Percentiles rank a stretch among this genome's conserved stretches.
phyloP scores from a whole-genome alignment of 1,284 basidiomycete genomes.

The Ceratobasidium papillatum region DNA sequence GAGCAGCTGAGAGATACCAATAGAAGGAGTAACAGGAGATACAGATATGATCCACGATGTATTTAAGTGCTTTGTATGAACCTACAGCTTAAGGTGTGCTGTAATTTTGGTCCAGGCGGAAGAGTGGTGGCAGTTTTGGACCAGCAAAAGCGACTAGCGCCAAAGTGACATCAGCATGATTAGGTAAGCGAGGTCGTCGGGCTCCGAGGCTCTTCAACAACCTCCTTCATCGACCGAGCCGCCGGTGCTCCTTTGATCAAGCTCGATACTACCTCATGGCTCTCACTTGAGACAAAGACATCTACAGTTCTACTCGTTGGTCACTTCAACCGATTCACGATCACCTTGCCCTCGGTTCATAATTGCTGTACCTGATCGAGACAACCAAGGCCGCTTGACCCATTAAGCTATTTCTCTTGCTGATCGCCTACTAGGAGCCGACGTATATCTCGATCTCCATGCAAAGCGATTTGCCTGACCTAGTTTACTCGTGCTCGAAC shows the following conservation, averaged over 20 bases:
- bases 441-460: background rate
- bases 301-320: background rate
- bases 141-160: too few species aligned
- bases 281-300: background rate
- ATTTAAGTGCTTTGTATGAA: too few species aligned
- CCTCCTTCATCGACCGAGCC: background rate
- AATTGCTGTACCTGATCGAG: background rate
- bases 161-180: background rate
- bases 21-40: too few species aligned
- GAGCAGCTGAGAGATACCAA: too few species aligned
- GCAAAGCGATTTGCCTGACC: background rate
- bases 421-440: background rate
- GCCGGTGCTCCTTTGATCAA: too few species aligned
- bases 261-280: background rate
- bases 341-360: background rate
- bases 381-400: too few species aligned
- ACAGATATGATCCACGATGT: too few species aligned
- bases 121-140: too few species aligned
- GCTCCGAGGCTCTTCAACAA: slow-evolving; percentile 4
- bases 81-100: too few species aligned
- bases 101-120: too few species aligned
- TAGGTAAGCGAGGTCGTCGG: background rate
- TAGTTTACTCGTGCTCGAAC: background rate
- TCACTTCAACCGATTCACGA: background rate
- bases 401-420: too few species aligned